Percentiles rank a stretch among this genome's conserved stretches.
phyloP scores from a whole-genome alignment of 1,284 basidiomycete species.

The Irpex sp. region DNA sequence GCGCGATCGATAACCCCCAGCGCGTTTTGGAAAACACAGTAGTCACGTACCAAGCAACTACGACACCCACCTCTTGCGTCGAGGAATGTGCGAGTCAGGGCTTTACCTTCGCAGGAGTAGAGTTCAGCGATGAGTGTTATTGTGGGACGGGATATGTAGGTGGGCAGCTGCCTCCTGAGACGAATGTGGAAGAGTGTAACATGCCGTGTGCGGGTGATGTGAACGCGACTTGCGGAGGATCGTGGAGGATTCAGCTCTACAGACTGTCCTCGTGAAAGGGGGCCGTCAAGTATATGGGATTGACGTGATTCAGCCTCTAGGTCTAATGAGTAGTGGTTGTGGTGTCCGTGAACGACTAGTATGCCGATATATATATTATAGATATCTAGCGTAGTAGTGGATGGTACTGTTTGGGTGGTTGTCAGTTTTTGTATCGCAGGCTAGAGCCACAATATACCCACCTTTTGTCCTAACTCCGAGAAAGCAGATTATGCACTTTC shows the following conservation, averaged over 20 bases:
- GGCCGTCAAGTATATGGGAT: not conserved
- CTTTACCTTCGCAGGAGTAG: constrained; percentile 20
- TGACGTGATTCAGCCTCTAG: not conserved
- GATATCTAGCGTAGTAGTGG: not conserved
- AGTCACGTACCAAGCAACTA: constrained; percentile 13
- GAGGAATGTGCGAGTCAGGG: constrained; percentile 15
- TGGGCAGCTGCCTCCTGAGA: constrained; percentile 9
- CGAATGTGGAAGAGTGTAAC: constrained; percentile 14
- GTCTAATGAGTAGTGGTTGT: not conserved
- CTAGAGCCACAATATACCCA: not conserved
- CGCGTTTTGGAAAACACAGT: constrained; percentile 16
- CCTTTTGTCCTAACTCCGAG: not conserved
- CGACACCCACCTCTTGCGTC: constrained; percentile 17
- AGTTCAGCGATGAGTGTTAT: constrained; percentile 22
- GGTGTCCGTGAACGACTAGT: not conserved
- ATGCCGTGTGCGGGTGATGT: constrained; percentile 17
- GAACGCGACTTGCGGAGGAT: constrained; percentile 14
- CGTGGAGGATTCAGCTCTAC: constrained; percentile 19
- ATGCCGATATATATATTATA: not conserved
- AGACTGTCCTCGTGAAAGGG: not conserved
- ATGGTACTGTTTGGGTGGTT: not conserved
- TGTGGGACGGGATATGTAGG: constrained; percentile 18
- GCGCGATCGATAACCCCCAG: constrained; percentile 18
- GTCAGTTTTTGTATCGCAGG: not conserved
- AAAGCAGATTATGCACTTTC: constrained; percentile 22